Percentiles rank a stretch among this genome's conserved stretches.
phyloP scores from a whole-genome alignment of 108 stramenopile genomes.

The Skeletonema costatum region DNA sequence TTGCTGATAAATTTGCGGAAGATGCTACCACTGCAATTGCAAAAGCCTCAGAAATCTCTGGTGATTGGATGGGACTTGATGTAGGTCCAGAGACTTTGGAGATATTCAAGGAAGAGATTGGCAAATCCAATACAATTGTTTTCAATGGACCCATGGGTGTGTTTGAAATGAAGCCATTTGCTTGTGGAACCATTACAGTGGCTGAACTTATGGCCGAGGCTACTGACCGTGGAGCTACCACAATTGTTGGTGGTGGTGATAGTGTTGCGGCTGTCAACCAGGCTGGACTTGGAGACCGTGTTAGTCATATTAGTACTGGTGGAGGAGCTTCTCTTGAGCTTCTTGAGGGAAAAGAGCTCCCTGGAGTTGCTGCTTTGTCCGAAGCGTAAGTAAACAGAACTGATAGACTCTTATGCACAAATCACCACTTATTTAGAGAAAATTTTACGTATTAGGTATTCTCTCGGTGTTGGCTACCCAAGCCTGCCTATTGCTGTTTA shows the following conservation, averaged over 20 bases:
- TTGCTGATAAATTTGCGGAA: constrained; percentile 91
- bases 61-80: constrained; percentile 98
- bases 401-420: background rate
- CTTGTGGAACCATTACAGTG: constrained; percentile 86
- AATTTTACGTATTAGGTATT: background rate
- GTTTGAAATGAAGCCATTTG: constrained; percentile 95
- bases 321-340: constrained; percentile 97
- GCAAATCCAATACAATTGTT: constrained; percentile 87
- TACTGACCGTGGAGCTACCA: constrained; percentile 89
- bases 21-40: constrained; percentile 85
- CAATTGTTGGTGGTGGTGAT: constrained; percentile 97
- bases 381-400: constrained; percentile 55
- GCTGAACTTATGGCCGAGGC: constrained; percentile 91
- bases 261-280: constrained; percentile 96
- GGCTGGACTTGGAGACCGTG: constrained; percentile 89
- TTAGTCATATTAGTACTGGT: constrained; percentile 95
- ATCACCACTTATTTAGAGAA: background rate
- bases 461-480: background rate
- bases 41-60: constrained; percentile 84
- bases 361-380: constrained; percentile 87
- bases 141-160: constrained; percentile 98
- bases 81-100: constrained; percentile 92
- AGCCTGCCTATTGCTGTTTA: background rate
- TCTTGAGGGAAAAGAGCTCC: constrained; percentile 97
- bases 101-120: constrained; percentile 81